Evolutionary conservation across 176 grass and related monocot species (phyloP), one percentile per base, ranked within the genome.

Genomic region (Oryza rufipogon): DNA sequence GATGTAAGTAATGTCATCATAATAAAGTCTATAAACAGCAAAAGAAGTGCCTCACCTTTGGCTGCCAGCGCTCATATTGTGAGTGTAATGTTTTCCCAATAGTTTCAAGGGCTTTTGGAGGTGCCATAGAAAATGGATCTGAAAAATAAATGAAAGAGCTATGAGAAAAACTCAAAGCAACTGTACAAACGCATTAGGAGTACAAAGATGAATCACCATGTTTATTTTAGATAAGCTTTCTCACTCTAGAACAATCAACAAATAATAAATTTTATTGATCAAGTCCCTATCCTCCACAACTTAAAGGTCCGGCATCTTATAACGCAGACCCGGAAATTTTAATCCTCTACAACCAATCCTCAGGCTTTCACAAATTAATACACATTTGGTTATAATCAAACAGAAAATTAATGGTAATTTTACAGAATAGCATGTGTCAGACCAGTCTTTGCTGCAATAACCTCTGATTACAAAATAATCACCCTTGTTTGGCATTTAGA

Each of bases 51-150:
- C 19, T 78, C 71, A 91, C 96, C 96, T 90, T 93, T 76, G 93
- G 96, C 83, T 99, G 96, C 93, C 96, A 99, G 42, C 96, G 83
- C 68, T 99, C 96, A 79, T 96, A 99, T 85, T 99, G 96, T 65
- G 91, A 51, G 78, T 96, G 91, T 88, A 99, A 94, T 23, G 97
- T 85, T 89, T 99, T 99, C 71, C 97, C 97, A 66, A 99, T 96
- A 90, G 41, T 91, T 36, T 96, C 97, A 84, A 96, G 97, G 67
- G 97, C 91, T 87, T 94, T 99, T 28, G 90, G 91, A 84, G 96
- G 85, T 70, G 90, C 88, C 96, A 99, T 92, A 78, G 93, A 92
- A 89, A 96, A 94, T 28, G 96, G 96, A 91, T 99, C 96, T 99
- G 83, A 11, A 65, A 61, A 68, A 90, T 12, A 26, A 81, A 90